Base-by-base conservation (phyloP, 2,329 filamentous ascomycete species). In the Coniochaeta ligniaria region DNA sequence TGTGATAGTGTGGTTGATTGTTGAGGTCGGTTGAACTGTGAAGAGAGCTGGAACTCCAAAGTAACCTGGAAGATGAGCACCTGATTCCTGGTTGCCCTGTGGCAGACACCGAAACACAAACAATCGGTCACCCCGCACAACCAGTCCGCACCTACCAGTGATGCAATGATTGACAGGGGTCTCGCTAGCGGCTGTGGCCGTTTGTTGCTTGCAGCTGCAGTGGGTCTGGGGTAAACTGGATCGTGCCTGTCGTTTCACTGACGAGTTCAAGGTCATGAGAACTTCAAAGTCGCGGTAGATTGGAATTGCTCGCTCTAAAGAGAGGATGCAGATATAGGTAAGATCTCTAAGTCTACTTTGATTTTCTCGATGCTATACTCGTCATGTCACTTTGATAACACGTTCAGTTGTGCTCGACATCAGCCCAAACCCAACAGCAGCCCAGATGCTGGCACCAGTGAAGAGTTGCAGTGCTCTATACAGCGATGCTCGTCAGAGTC, bases 401-500 rank as follows among this genome's bases (percentile, higher is more conserved):
- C 54, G 31, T 24, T 41, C 54, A 24, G 54, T 36, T 43, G 16
- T 28, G 26, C 47, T 47, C 9, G 57, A 50, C 6, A 59, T 20
- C 57, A 59, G 28, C n/a, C n/a, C 57, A 20, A 52, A 35, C 28
- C 57, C 57, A 14, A 59, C 31, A 20, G n/a, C 57, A 31, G 57
- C 22, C 57, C 57, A 59, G 24, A 59, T 59, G n/a, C 33, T 43
- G 22, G 56, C 56, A 12, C 20, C 56, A n/a, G 20, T 43, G 9
- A 31, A 38, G 22, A 58, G 24, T 20, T 38, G 20, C 2, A 43
- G 33, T 8, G 56, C 56, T 11, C 56, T 58, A 24, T 31, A 50
- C 52, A 41, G 22, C 45, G 22, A 36, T 57, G 24, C 60, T 41
- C 59, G 60, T 41, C 45, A 59, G 47, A 43, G 38, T 59, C 62